Evolutionary conservation across 306 rosid species (phyloP).

Genomic region (Coriaria nepalensis): DNA sequence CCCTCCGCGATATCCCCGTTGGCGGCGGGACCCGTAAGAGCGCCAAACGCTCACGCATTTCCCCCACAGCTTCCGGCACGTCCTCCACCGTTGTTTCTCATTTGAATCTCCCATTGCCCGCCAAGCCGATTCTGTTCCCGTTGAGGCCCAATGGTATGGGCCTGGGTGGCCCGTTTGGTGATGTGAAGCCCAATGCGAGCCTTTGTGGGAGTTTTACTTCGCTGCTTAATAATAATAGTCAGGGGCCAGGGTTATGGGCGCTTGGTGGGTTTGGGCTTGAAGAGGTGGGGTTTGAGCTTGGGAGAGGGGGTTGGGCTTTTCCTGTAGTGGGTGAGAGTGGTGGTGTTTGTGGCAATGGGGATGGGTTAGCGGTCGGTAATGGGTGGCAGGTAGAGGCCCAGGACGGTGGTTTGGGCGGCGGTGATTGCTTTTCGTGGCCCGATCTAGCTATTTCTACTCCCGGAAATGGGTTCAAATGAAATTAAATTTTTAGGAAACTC

Average conservation of each 20-base stretch:
- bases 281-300: slow-evolving; percentile 53
- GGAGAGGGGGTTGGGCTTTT: slow-evolving; percentile 57
- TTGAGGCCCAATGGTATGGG: slow-evolving; percentile 12
- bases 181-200: slow-evolving; percentile 20
- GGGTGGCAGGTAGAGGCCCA: slow-evolving; percentile 72
- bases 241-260: slow-evolving; percentile 55
- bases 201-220: slow-evolving; percentile 67
- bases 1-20: slow-evolving; percentile 90
- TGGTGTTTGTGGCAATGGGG: slow-evolving; percentile 20
- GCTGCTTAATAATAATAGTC: slow-evolving; percentile 42
- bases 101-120: slow-evolving; percentile 12
- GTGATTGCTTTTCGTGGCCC: slow-evolving; percentile 82
- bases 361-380: slow-evolving; percentile 2
- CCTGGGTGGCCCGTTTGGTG: slow-evolving; percentile 25
- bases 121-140: slow-evolving; percentile 30
- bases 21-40: slow-evolving; percentile 89
- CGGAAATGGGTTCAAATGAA: slow-evolving; percentile 64
- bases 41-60: slow-evolving; percentile 80
- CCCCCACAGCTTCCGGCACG: slow-evolving; percentile 7
- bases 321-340: slow-evolving; percentile 44
- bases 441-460: slow-evolving; percentile 84
- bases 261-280: slow-evolving; percentile 77
- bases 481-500: background rate
- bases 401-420: slow-evolving; percentile 46
- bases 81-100: slow-evolving; percentile 7